These are phyloP conservation scores for Solanum chiquidenum DNA, from an alignment of 257 asterid genomes.

Conservation along the genomic window DNA sequence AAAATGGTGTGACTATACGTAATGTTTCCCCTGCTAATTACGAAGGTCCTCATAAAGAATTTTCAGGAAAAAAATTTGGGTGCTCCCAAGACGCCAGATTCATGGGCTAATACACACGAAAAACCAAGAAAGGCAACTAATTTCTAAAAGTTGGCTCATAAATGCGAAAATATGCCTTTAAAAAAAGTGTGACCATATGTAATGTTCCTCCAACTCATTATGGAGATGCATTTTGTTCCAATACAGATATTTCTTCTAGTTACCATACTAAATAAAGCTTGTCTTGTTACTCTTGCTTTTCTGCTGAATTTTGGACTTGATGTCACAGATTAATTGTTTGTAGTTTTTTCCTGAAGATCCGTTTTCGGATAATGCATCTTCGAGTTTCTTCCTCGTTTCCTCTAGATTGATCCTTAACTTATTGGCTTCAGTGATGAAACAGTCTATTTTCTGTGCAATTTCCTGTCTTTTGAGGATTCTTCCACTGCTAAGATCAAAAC, in stretches of 20 bases:
- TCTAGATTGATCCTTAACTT: not conserved
- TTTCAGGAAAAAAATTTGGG: fast-evolving
- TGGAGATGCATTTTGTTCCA: not conserved
- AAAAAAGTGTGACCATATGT: fast-evolving
- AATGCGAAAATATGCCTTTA: too few relatives aligned
- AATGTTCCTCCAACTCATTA: not conserved
- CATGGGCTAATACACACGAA: not conserved
- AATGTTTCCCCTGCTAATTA: fast-evolving
- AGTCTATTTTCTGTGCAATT: not conserved
- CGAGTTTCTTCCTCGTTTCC: not conserved
- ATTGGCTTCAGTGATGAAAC: not conserved
- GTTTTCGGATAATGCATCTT: not conserved
- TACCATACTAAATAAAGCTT: not conserved
- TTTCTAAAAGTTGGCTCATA: too few relatives aligned
- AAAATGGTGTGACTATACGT: too few relatives aligned
- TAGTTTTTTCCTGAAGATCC: not conserved
- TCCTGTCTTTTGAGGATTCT: not conserved
- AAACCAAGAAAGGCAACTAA: fast-evolving
- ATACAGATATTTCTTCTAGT: not conserved
- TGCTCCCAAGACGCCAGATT: not conserved
- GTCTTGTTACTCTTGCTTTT: not conserved
- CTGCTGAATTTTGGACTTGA: not conserved
- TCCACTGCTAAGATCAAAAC: not conserved
- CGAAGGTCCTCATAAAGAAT: fast-evolving
- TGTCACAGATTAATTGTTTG: not conserved